These are phyloP conservation scores for Xanthoconium separans DNA, from an alignment of 1,284 basidiomycete genomes.

Conservation along the genomic window DNA sequence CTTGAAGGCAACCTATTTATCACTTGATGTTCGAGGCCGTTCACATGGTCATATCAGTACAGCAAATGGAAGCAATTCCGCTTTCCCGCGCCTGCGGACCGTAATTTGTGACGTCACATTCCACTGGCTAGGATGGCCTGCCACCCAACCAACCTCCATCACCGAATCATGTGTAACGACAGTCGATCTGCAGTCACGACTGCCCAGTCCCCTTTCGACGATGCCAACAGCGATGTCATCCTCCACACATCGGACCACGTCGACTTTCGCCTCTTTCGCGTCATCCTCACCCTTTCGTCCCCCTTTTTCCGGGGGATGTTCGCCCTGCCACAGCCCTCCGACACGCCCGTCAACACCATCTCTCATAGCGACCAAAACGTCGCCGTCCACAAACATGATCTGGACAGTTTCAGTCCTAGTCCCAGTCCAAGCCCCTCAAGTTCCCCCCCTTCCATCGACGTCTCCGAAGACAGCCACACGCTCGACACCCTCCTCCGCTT, in stretches of 20 bases:
- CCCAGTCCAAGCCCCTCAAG: background rate
- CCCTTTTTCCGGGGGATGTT: constrained; percentile 7
- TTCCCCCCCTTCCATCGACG: background rate
- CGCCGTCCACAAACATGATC: too few species aligned
- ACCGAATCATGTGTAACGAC: background rate
- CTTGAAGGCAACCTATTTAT: too few species aligned
- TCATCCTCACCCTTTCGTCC: constrained; percentile 6
- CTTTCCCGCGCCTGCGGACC: too few species aligned
- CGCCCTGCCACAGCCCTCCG: constrained; percentile 1
- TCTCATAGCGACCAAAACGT: too few species aligned
- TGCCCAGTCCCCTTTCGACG: constrained; percentile 3
- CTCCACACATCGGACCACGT: constrained; percentile 2
- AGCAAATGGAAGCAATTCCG: too few species aligned
- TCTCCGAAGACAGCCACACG: constrained; percentile 1
- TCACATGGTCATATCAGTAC: too few species aligned
- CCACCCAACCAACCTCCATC: background rate
- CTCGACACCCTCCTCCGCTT: constrained; percentile 4
- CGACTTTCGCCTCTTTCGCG: constrained; percentile 4
- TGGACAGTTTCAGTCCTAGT: too few species aligned
- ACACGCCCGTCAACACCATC: background rate
- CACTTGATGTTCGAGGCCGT: too few species aligned
- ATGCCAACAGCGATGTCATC: constrained; percentile 1
- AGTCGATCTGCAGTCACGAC: background rate
- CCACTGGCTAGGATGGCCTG: too few species aligned
- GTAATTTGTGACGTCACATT: too few species aligned